Evolutionary conservation across 805 yeast species (phyloP), one percentile per base, ranked within the genome.

Genomic region (Yamadazyma ubonensis): DNA sequence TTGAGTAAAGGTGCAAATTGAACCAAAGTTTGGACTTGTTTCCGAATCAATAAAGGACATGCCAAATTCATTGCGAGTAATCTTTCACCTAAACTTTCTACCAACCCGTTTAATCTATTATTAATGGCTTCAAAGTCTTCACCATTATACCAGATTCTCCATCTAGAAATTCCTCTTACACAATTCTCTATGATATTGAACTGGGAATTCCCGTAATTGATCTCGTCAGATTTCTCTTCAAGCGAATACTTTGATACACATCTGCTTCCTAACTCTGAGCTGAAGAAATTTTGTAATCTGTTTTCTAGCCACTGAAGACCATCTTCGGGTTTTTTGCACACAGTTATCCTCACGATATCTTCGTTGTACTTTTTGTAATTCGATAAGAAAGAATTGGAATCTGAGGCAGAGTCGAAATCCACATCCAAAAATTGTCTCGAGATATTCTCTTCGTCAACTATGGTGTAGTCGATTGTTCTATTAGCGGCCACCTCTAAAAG

Each of bases 1-100:
- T 87, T 87, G 46, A 93, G 68, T 45, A 89, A 69, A 1, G 98
- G 96, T 11, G 96, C 85, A 57, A 93, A 93, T 59, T 91, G 95
- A 12, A 95, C 98, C 51, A 89, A 71, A 11, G 96, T 86, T 61
- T 93, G 98, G 12, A 89, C 83, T 53, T 87, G 86, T 52, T 87
- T 89, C 50, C 96, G 77, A 46, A 86, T 73, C 25, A 93, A 65
- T 48, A 85, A 73, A 1, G 97, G 96, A 44, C 89, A 90, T 19
- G 82, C 77, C 17, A 86, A 73, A 41, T 81, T 79, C 71, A 93
- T 76, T 25, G 81, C 82, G 42, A 93, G 67, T 43, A 93, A 67
- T 51, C 82, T 76, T 47, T 85, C 83, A 35, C 96, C 85, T 36
- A 88, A 69, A 11, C 71, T 75, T 55, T 86, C 89, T 7, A 84